Evolutionary conservation across 306 rosid species (phyloP), one percentile per base, ranked within the genome.

Genomic region (Potentilla sterilis): DNA sequence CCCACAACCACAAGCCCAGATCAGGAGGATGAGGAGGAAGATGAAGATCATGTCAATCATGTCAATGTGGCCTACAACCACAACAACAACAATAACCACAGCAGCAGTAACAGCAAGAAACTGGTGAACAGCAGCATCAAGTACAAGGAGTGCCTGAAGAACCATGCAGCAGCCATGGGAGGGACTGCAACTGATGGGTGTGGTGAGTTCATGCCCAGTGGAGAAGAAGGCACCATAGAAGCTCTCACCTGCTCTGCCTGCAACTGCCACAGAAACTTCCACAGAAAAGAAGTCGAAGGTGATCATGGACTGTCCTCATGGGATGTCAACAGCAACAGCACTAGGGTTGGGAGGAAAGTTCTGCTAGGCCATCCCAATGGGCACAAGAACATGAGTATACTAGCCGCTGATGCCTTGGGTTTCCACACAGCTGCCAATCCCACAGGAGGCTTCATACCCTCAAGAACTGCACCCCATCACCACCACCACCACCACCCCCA

Each of bases 121-220:
- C 51, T 62, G 43, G 85, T 24, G 18, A 59, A 59, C 34, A 21
- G 14, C 38, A 59, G 38, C 65, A 24, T 87, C 2, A 80, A 74
- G 76, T 93, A 93, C 84, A 89, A 85, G 74, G 97, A 93, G 78
- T 93, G 98, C 82, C 89, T 85, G 5, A 93, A 93, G 79, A 93
- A 93, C 84, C 97, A 93, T 77, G 98, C 98, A 64, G 98, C 98
- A 2, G 70, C 96, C 48, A 89, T 93, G 96, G 98, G 98, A 85
- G 97, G 93, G 7, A 93, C 81, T 73, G 96, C 97, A 19, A 89
- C 90, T 0, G 98, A 93, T 58, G 98, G 98, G 1, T 93, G 98
- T 48, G 96, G 98, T 6, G 98, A 93, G 80, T 93, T 93, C 92
- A 93, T 93, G 97, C 96, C 98, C 1, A 85, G 85, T 74, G 97